These are phyloP conservation scores for Aspergillus japonicus DNA, from an alignment of 2,329 filamentous ascomycete species.

Conservation along the genomic window DNA sequence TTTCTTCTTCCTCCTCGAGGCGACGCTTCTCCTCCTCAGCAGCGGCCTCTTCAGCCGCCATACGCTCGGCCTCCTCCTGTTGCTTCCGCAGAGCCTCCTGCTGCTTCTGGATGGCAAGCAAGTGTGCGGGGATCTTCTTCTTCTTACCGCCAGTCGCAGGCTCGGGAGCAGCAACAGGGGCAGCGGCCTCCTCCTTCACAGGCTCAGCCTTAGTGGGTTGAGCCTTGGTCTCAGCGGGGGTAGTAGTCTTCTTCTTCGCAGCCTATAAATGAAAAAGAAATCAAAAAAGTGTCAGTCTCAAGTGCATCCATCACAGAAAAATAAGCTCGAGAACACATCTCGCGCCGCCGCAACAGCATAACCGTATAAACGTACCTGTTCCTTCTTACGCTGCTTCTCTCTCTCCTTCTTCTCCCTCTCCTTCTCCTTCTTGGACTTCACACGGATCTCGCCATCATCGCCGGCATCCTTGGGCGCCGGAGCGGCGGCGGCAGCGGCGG, in stretches of 20 bases:
- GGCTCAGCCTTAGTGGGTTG: constrained; percentile 31
- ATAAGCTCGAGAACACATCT: no score
- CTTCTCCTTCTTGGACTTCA: constrained; percentile 97
- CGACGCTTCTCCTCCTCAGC: constrained; percentile 40
- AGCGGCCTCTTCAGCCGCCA: constrained; percentile 41
- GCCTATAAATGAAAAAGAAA: constrained; percentile 52
- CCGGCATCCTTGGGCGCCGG: constrained; percentile 46
- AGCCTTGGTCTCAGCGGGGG: constrained; percentile 35
- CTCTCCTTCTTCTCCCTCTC: constrained; percentile 97
- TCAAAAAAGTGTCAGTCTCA: neutral
- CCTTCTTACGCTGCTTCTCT: constrained; percentile 98
- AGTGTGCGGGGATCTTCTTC: constrained; percentile 74
- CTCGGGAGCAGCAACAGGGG: constrained; percentile 36
- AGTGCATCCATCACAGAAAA: neutral
- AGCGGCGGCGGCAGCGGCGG: constrained; percentile 53
- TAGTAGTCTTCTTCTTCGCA: constrained; percentile 74
- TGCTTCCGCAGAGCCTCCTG: constrained; percentile 47
- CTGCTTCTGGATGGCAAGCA: constrained; percentile 52
- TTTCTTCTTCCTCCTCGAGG: constrained; percentile 47
- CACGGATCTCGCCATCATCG: constrained; percentile 59
- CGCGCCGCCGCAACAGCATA: neutral
- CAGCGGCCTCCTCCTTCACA: constrained; percentile 53
- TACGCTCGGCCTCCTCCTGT: constrained; percentile 47
- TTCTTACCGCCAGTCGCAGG: constrained; percentile 64
- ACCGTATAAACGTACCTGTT: constrained; percentile 64